Conservation (phyloP, 805 yeast genomes). For the Candida ponderosae region DNA sequence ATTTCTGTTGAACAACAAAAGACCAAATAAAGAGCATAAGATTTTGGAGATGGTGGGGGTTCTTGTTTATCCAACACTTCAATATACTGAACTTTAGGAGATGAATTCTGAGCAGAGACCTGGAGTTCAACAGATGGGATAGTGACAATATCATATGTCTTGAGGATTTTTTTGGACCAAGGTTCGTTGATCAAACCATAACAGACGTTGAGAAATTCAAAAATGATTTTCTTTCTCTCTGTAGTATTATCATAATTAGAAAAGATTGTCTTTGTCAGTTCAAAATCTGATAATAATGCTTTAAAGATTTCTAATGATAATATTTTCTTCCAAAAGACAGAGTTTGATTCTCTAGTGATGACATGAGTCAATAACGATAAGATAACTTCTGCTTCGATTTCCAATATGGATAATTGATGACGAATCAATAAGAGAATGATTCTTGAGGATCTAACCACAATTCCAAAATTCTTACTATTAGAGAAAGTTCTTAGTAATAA, state of each 20-base stretch:
- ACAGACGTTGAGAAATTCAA: constrained; percentile 42
- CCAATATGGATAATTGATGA: constrained; percentile 47
- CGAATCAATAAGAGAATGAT: constrained; percentile 55
- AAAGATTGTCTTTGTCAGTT: constrained; percentile 44
- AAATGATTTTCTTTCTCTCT: constrained; percentile 53
- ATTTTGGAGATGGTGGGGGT: constrained; percentile 59
- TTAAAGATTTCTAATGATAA: constrained; percentile 68
- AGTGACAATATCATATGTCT: constrained; percentile 23
- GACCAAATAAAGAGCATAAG: constrained; percentile 55
- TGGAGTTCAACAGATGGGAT: constrained; percentile 18
- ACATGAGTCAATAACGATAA: constrained; percentile 67
- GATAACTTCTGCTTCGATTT: constrained; percentile 75
- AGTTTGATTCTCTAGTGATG: constrained; percentile 46
- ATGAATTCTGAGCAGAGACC: constrained; percentile 35
- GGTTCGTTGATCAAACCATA: constrained; percentile 24
- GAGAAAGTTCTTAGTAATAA: constrained; percentile 62
- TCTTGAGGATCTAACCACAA: constrained; percentile 69
- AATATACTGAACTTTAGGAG: constrained; percentile 46
- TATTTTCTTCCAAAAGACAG: constrained; percentile 66
- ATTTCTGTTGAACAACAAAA: constrained; percentile 43
- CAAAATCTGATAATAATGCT: constrained; percentile 49
- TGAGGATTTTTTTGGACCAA: constrained; percentile 24
- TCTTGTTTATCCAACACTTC: constrained; percentile 78
- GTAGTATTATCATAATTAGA: constrained; percentile 50
- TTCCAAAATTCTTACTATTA: constrained; percentile 51